Conservation (phyloP, 2,329 filamentous ascomycete species). For the Epichloe sp. region DNA sequence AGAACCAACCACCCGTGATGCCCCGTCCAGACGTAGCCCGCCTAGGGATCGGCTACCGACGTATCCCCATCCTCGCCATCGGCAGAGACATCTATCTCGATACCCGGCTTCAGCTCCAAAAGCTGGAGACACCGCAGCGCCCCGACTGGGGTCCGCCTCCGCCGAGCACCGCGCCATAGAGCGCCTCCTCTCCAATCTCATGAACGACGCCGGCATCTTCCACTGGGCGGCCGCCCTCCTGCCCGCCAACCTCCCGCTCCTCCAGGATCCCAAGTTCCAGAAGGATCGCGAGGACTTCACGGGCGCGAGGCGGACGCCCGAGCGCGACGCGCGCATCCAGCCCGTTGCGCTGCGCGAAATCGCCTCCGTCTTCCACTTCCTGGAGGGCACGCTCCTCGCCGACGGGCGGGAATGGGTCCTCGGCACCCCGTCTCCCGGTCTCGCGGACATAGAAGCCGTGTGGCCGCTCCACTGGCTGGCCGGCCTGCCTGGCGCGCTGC, state of each 20-base stretch:
- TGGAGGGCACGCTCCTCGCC: conserved; percentile 49
- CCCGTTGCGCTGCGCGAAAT: conserved; percentile 45
- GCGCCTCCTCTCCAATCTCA: conserved; percentile 42
- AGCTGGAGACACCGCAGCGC: conserved; percentile 43
- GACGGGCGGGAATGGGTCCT: conserved; percentile 57
- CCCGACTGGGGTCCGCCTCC: conserved; percentile 23
- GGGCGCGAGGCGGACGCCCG: conserved; percentile 13
- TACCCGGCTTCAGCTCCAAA: conserved; percentile 52
- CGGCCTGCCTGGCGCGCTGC: conserved; percentile 40
- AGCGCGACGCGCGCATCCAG: conserved; percentile 17
- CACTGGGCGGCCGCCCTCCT: conserved; percentile 37
- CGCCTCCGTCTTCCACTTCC: conserved; percentile 36
- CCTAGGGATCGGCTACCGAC: conserved; percentile 52
- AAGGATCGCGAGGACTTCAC: conserved; percentile 39
- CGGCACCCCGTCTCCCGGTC: conserved; percentile 33
- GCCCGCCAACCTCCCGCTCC: conserved; percentile 38
- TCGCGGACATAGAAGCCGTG: conserved; percentile 57
- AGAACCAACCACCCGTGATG: conserved; percentile 53
- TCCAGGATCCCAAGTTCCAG: conserved; percentile 44
- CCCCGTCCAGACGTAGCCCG: conserved; percentile 51
- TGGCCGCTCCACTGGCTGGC: conserved; percentile 57
- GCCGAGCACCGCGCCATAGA: conserved; percentile 33
- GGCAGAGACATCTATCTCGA: conserved; percentile 57
- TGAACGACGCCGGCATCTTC: conserved; percentile 46
- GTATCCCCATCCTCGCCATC: conserved; percentile 55